A percentile compares a stretch with the other conserved stretches of the same genome.
phyloP scores from a whole-genome alignment of 768 basidiomycete species.

The Hortiboletus campestris region DNA sequence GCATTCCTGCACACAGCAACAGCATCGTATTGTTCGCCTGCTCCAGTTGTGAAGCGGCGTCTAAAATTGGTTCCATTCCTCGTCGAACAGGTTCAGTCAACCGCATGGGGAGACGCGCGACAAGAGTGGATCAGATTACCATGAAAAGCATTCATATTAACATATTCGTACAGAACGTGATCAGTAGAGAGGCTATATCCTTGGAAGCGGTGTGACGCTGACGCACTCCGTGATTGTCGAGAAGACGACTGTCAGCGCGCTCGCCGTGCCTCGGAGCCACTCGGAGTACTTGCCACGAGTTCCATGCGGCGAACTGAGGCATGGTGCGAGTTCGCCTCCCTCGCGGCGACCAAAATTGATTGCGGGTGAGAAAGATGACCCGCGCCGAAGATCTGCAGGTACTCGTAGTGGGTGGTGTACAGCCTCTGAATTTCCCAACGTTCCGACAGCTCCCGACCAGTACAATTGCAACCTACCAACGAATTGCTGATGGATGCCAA shows the following conservation, averaged over 20 bases:
- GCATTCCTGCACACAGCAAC: not conserved
- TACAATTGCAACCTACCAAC: not conserved
- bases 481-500: not conserved
- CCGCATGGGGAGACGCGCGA: not conserved
- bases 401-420: conserved; percentile 1
- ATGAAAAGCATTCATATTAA: conserved; percentile 1
- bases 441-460: conserved; percentile 5
- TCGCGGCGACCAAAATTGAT: not conserved
- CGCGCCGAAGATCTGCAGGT: conserved; percentile 17
- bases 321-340: not conserved
- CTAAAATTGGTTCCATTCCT: not conserved
- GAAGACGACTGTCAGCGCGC: conserved; percentile 10
- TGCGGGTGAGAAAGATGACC: not conserved
- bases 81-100: not conserved
- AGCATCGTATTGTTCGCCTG: not conserved
- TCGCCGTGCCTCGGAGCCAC: not conserved
- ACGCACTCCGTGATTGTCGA: conserved; percentile 11
- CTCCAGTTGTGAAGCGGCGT: not conserved
- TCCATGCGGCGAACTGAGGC: not conserved
- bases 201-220: not conserved
- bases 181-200: conserved; percentile 10
- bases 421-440: conserved; percentile 12
- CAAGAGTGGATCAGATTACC: not conserved
- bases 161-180: not conserved
- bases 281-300: not conserved